Percentiles rank a stretch among this genome's conserved stretches.
Evolutionary conservation across 148 eudicot genomes (phyloP).

Genomic region (Gaultheria prostrata): DNA sequence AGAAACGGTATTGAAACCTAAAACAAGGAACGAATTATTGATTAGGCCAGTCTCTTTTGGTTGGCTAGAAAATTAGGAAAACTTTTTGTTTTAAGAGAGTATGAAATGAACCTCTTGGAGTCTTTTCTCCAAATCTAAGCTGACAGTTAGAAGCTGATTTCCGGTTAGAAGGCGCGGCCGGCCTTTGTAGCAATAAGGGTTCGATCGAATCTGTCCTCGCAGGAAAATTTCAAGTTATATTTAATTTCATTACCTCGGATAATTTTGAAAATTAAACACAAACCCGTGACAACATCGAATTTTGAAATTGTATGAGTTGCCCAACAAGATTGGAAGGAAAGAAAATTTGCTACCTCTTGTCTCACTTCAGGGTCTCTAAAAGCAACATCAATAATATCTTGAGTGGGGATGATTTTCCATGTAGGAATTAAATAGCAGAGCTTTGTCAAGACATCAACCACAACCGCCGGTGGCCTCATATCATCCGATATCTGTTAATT

Average conservation of each 20-base stretch:
- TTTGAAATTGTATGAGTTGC: too few species aligned
- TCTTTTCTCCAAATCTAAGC: constrained; percentile 55
- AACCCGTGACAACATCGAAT: too few species aligned
- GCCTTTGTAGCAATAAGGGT: constrained; percentile 82
- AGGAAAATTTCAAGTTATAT: not conserved
- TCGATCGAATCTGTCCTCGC: constrained; percentile 46
- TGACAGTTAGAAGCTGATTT: constrained; percentile 42
- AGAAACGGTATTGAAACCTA: constrained; percentile 58
- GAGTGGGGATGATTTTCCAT: constrained; percentile 72
- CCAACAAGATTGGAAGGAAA: too few species aligned
- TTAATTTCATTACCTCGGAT: too few species aligned
- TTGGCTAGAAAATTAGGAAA: not conserved
- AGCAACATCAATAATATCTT: constrained; percentile 70
- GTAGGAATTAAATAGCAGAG: constrained; percentile 55
- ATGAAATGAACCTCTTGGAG: constrained; percentile 51
- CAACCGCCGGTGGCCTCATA: constrained; percentile 54
- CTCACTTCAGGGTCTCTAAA: constrained; percentile 16
- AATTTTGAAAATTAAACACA: too few species aligned
- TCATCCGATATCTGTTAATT: constrained; percentile 61
- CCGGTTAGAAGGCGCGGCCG: constrained; percentile 67
- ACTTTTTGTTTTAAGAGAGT: not conserved
- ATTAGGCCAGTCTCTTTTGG: not conserved
- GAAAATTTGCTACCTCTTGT: constrained; percentile 40
- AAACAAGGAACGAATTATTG: not conserved
- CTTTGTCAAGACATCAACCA: constrained; percentile 38